Evolutionary conservation across 306 rosid genomes (phyloP).

Genomic region (Rosa multiflora): DNA sequence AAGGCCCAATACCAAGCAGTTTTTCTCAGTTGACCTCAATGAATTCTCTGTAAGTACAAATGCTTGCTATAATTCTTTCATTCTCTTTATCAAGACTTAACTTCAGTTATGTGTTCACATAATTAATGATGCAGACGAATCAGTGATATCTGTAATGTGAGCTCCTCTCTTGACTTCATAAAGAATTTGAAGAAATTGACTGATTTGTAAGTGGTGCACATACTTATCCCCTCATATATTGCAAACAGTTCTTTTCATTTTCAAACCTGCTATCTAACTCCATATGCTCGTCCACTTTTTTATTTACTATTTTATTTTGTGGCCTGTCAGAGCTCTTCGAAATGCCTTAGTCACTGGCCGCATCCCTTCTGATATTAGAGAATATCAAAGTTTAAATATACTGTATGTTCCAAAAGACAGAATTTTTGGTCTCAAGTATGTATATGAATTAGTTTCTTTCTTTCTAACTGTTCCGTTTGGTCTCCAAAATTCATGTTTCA

Average conservation of each 20-base stretch:
- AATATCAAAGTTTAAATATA: neutral
- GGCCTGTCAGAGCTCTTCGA: constrained; percentile 21
- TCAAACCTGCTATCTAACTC: neutral
- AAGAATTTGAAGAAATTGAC: constrained; percentile 18
- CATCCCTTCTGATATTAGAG: constrained; percentile 30
- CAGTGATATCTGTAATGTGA: constrained; percentile 32
- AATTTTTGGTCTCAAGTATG: neutral
- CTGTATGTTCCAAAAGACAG: constrained; percentile 13
- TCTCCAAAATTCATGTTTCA: constrained; percentile 3
- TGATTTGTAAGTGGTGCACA: constrained; percentile 25
- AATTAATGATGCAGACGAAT: constrained; percentile 23
- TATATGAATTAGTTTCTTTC: neutral
- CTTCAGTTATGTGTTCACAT: neutral
- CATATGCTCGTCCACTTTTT: neutral
- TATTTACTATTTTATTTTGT: neutral
- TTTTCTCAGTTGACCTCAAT: constrained; percentile 23
- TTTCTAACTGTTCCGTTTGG: neutral
- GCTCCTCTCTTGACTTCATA: constrained; percentile 31
- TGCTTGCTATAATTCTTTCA: neutral
- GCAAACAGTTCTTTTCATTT: too few relatives aligned
- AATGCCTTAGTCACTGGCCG: constrained; percentile 27
- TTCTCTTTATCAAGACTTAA: neutral
- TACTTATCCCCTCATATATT: neutral
- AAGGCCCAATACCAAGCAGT: constrained; percentile 38
- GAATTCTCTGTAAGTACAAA: constrained; percentile 19